These are phyloP conservation scores for Boletus eberwhitei DNA, from an alignment of 768 basidiomycete species.

Conservation along the genomic window DNA sequence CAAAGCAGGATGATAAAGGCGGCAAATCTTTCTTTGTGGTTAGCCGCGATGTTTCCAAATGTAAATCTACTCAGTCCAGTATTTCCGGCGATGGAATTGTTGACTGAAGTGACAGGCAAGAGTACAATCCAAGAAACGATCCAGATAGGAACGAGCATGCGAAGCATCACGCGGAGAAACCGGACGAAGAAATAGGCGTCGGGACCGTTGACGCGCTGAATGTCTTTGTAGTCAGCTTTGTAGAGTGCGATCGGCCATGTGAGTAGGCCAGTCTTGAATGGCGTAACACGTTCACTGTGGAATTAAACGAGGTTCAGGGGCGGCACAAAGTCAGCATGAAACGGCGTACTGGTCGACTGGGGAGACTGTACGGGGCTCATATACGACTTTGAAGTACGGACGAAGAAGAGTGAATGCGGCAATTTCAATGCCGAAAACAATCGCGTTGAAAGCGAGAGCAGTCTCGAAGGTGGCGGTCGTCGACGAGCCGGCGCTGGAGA, in stretches of 20 bases:
- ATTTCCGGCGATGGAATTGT: slow-evolving; percentile 44
- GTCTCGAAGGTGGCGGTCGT: slow-evolving; percentile 80
- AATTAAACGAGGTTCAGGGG: neutral
- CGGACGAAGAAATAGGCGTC: slow-evolving; percentile 95
- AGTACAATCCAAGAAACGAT: slow-evolving; percentile 82
- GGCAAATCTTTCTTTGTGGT: slow-evolving; percentile 58
- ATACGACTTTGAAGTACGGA: slow-evolving; percentile 83
- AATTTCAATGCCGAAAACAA: slow-evolving; percentile 70
- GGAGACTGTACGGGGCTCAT: slow-evolving; percentile 80
- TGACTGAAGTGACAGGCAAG: slow-evolving; percentile 66
- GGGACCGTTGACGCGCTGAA: slow-evolving; percentile 69
- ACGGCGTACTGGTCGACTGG: slow-evolving; percentile 41
- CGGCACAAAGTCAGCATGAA: neutral
- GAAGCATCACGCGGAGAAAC: slow-evolving; percentile 80
- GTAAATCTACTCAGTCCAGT: slow-evolving; percentile 67
- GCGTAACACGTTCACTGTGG: slow-evolving; percentile 52
- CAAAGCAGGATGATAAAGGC: slow-evolving; percentile 79
- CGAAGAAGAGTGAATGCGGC: slow-evolving; percentile 77
- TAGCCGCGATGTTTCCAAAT: slow-evolving; percentile 68
- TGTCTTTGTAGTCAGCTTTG: slow-evolving; percentile 56
- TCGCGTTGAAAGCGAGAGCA: slow-evolving; percentile 78
- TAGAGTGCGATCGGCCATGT: slow-evolving; percentile 68
- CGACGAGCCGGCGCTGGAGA: slow-evolving; percentile 47
- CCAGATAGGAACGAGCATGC: slow-evolving; percentile 89
- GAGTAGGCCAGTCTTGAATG: slow-evolving; percentile 49